A percentile compares a stretch with the other conserved stretches of the same genome.
Conservation (phyloP, 495 filamentous ascomycete species). For the Penicillium robsamsonii region DNA sequence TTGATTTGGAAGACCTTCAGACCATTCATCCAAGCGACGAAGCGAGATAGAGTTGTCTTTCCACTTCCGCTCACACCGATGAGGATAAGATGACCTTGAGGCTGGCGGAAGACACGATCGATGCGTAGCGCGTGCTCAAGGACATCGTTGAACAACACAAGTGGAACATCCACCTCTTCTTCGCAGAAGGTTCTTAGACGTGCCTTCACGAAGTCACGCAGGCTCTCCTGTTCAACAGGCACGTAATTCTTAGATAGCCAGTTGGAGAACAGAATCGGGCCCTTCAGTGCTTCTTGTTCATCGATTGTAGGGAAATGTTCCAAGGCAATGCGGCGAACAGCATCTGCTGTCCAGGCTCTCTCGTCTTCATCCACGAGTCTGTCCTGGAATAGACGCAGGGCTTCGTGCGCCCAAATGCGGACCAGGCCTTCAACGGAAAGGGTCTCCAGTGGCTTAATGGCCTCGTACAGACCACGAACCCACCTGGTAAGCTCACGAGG, state of each 20-base stretch:
- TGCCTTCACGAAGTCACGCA: conserved; percentile 96
- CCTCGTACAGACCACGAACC: conserved; percentile 96
- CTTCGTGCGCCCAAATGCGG: conserved; percentile 97
- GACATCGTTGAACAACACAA: conserved; percentile 97
- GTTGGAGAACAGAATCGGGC: conserved; percentile 95
- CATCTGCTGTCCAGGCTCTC: conserved; percentile 88
- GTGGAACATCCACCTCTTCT: conserved; percentile 96
- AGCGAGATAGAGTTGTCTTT: conserved; percentile 96
- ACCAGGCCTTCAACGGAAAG: conserved; percentile 88
- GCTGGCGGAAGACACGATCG: conserved; percentile 96
- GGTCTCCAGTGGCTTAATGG: conserved; percentile 85
- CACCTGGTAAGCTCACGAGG: conserved; percentile 96
- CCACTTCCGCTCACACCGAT: conserved; percentile 98
- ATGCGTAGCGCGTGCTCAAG: conserved; percentile 97
- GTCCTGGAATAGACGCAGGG: conserved; percentile 93
- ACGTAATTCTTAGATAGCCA: conserved; percentile 99
- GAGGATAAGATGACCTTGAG: conserved; percentile 95
- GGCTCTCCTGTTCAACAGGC: conserved; percentile 87
- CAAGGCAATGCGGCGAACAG: conserved; percentile 77
- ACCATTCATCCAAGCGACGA: conserved; percentile 99
- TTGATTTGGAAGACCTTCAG: conserved; percentile 99
- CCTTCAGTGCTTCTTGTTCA: conserved; percentile 80
- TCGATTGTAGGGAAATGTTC: conserved; percentile 93
- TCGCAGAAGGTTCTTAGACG: conserved; percentile 97
- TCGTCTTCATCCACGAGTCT: conserved; percentile 92